Base-by-base conservation (phyloP, 139 green algal species). In the Chlamydomonas eustigma region DNA sequence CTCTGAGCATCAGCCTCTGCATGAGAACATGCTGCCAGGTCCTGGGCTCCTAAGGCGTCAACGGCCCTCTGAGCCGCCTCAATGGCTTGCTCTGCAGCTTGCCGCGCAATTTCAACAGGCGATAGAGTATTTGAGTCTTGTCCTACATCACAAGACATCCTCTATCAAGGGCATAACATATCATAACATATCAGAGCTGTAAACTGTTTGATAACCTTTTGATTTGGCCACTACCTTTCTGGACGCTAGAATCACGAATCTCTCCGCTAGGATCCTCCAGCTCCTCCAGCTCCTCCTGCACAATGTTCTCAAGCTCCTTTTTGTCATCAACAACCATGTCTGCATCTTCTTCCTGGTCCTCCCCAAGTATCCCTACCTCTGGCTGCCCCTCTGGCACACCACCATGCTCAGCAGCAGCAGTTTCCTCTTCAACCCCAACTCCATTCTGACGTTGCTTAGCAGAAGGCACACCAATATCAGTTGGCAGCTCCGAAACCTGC, bases 401-500 rank as follows among this genome's bases (percentile, higher is more conserved):
- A n/a, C n/a, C n/a, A n/a, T n/a, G n/a, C n/a, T n/a, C n/a, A n/a
- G n/a, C n/a, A n/a, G n/a, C n/a, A n/a, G n/a, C n/a, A n/a, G n/a
- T n/a, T n/a, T n/a, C n/a, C 31, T 33, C 64, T 37, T 33, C 64
- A 35, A 33, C 64, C n/a, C 32, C 72, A 75, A 30, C 51, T 39
- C 4, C 8, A 5, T 12, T 35, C 32, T 39, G 22, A 30, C 66
- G 66, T 33, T 74, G 12, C 66, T 74, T 74, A 35, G 32, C 35
- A 35, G 32, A 71, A 25, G 76, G 76, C 39, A 76, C 6, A 33
- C 71, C 37, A 3, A 80, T 39, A 33, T 71, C 34, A 25, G 71
- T 4, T 1, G 75, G 75, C 66, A 80, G 65, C 65, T 80, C 75
- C 6, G 64, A 34, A 4, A 80, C 75, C 70, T 76, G 70, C 28